Conservation (phyloP, 352 stramenopile genomes). For the Pythium inflatum region DNA sequence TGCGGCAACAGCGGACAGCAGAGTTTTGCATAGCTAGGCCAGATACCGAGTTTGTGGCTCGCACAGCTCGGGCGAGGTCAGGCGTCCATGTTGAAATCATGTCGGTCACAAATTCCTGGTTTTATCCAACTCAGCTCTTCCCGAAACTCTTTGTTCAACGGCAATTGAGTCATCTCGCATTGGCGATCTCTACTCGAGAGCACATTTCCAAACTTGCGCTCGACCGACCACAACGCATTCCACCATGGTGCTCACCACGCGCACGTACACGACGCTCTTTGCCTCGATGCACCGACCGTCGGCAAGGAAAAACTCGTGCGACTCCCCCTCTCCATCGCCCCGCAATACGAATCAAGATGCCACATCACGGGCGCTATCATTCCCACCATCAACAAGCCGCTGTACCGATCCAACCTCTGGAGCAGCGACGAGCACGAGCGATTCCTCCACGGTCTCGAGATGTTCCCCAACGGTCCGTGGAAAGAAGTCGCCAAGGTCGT, state of each 20-base stretch:
- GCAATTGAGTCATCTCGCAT: too few species aligned
- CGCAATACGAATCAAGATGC: neutral
- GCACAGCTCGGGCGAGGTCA: too few species aligned
- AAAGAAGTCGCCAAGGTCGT: conserved; percentile 1
- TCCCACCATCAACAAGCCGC: neutral
- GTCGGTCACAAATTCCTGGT: too few species aligned
- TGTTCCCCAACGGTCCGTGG: neutral
- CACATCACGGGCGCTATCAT: neutral
- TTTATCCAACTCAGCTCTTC: neutral
- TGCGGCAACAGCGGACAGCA: too few species aligned
- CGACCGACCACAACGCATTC: too few species aligned
- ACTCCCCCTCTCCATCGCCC: neutral
- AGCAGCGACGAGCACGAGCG: conserved; percentile 1
- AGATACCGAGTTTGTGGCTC: neutral
- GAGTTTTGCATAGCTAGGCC: neutral
- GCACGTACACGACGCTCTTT: conserved; percentile 1
- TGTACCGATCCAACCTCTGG: neutral
- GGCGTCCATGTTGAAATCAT: too few species aligned
- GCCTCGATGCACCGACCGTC: neutral
- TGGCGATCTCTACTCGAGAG: too few species aligned
- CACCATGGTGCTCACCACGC: neutral
- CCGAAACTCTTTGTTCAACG: too few species aligned
- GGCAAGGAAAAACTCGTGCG: neutral
- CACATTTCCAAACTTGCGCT: neutral
- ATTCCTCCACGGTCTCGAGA: neutral